Evolutionary conservation across 495 filamentous ascomycete species (phyloP).

Genomic region (Penicillium flavigenum): DNA sequence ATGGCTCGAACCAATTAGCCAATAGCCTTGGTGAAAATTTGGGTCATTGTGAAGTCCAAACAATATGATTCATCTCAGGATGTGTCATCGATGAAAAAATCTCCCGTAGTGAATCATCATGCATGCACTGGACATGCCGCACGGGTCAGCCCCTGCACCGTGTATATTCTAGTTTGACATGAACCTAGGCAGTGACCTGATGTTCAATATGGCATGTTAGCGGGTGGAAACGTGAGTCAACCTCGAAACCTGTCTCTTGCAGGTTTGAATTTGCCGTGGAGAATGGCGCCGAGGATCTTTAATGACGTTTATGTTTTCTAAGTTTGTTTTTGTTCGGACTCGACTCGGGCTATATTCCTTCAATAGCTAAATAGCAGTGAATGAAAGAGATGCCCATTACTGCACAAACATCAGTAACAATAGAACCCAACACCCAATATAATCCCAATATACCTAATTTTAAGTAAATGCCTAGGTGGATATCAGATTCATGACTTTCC

Average conservation of each 20-base stretch:
- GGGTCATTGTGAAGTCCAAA: not conserved
- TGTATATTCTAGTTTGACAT: slow-evolving; percentile 5
- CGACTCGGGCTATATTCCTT: not conserved
- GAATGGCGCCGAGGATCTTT: not conserved
- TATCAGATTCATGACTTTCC: slow-evolving; percentile 1
- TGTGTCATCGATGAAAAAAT: slow-evolving; percentile 9
- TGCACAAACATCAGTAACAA: not conserved
- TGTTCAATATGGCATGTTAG: not conserved
- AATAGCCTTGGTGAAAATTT: not conserved
- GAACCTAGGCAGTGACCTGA: not conserved
- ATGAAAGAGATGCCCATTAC: not conserved
- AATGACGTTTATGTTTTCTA: slow-evolving; percentile 5
- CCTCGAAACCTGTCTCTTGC: no score
- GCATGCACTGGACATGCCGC: slow-evolving; percentile 3
- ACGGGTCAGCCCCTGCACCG: slow-evolving; percentile 21
- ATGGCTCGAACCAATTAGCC: slow-evolving; percentile 2
- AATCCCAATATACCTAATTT: not conserved
- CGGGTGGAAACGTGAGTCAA: not conserved
- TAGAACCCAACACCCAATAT: not conserved
- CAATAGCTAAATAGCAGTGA: not conserved
- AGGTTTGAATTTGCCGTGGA: not conserved
- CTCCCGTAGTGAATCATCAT: slow-evolving; percentile 23
- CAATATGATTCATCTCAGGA: slow-evolving; percentile 30
- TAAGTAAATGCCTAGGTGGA: not conserved
- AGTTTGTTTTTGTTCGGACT: slow-evolving; percentile 2